These are phyloP conservation scores for Blastobotrys elegans DNA, from an alignment of 1,139 yeast species.

Conservation along the genomic window DNA sequence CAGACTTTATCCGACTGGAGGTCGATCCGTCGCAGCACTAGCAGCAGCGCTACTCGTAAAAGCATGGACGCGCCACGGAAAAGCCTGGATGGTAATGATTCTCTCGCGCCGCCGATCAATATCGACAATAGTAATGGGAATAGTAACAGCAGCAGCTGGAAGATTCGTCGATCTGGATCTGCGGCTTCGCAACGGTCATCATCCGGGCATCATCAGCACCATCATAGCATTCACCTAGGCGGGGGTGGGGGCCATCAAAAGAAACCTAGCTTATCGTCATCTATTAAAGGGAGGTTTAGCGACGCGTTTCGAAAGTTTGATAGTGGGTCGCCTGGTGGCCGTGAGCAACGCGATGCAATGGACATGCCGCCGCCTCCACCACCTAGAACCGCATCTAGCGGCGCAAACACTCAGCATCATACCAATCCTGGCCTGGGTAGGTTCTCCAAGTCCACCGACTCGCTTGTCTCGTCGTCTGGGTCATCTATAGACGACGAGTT, in stretches of 20 bases:
- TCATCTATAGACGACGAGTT: slow-evolving; percentile 12
- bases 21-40: slow-evolving; percentile 9
- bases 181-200: slow-evolving; percentile 9
- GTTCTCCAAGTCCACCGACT: slow-evolving; percentile 22
- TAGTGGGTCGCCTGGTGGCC: slow-evolving; percentile 1
- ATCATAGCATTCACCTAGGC: background rate
- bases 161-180: slow-evolving; percentile 19
- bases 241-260: slow-evolving; percentile 18
- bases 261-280: slow-evolving; percentile 25
- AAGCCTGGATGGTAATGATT: background rate
- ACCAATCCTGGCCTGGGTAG: slow-evolving; percentile 7
- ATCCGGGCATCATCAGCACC: background rate
- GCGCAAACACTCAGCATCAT: slow-evolving; percentile 4
- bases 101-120: background rate
- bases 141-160: slow-evolving; percentile 12
- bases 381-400: slow-evolving; percentile 14
- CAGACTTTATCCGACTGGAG: slow-evolving; percentile 10
- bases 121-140: background rate
- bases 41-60: slow-evolving; percentile 3
- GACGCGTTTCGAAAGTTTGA: slow-evolving; percentile 34
- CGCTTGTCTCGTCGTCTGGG: slow-evolving; percentile 11
- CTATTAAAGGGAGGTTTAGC: slow-evolving; percentile 25
- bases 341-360: background rate
- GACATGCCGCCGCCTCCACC: slow-evolving; percentile 15
- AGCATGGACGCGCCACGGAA: background rate